These are phyloP conservation scores for Maudiozyma bulderi DNA, from an alignment of 805 yeast genomes.

Conservation along the genomic window DNA sequence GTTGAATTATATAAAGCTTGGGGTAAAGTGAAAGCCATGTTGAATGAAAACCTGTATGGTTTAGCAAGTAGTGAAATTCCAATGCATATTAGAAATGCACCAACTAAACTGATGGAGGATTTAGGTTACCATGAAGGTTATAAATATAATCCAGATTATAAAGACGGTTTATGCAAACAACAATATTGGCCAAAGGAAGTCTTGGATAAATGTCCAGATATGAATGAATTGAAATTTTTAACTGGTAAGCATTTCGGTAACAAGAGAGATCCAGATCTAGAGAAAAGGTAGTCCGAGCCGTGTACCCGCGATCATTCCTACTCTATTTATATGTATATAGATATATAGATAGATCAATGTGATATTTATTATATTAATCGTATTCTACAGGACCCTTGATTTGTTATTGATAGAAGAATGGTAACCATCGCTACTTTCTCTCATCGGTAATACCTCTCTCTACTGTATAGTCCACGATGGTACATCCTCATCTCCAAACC, in stretches of 20 bases:
- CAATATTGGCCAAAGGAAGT: conserved; percentile 63
- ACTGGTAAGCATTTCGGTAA: conserved; percentile 47
- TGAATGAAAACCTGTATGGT: conserved; percentile 41
- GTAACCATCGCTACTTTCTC: too few relatives aligned
- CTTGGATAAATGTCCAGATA: conserved; percentile 14
- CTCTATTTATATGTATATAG: not conserved
- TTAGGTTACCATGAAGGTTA: conserved; percentile 78
- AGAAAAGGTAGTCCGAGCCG: not conserved
- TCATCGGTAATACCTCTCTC: too few relatives aligned
- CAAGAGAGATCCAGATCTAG: conserved; percentile 34
- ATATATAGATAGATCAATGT: too few relatives aligned
- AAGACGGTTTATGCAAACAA: conserved; percentile 65
- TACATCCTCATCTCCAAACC: too few relatives aligned
- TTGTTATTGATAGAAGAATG: too few relatives aligned
- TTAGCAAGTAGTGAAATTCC: conserved; percentile 50
- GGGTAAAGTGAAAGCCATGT: conserved; percentile 49
- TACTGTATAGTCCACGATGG: too few relatives aligned
- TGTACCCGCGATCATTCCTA: not conserved
- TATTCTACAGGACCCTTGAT: too few relatives aligned
- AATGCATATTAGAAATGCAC: conserved; percentile 85
- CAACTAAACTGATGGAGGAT: conserved; percentile 83
- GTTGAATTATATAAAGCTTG: conserved; percentile 80
- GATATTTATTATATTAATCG: too few relatives aligned
- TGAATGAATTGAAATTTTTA: conserved; percentile 39
- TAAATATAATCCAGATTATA: conserved; percentile 78